phyloP scores from a whole-genome alignment of 2,329 filamentous ascomycete genomes.

The Pseudogymnoascus sp. region DNA sequence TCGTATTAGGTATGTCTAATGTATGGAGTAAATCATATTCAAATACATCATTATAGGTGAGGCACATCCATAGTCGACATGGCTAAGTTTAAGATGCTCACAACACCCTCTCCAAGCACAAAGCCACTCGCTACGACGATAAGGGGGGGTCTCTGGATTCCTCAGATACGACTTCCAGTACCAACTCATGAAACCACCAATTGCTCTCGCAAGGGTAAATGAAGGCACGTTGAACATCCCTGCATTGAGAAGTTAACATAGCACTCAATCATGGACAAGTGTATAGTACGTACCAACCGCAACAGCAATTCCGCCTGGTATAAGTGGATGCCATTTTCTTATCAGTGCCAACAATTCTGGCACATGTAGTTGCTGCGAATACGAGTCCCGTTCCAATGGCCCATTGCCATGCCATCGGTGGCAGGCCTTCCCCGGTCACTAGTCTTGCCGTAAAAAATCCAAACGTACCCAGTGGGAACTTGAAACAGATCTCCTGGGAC shows the following conservation, averaged over 20 bases:
- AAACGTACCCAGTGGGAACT: conserved; percentile 90
- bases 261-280: conserved; percentile 12
- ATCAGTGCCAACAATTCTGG: conserved; percentile 52
- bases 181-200: conserved; percentile 70
- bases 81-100: conserved; percentile 84
- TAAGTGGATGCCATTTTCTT: conserved; percentile 63
- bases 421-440: conserved; percentile 84
- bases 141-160: conserved; percentile 60
- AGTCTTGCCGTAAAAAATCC: conserved; percentile 94
- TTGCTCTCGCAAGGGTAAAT: conserved; percentile 82
- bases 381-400: conserved; percentile 67
- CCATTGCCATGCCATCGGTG: conserved; percentile 75
- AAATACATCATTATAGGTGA: conserved; percentile 44
- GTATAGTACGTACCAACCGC: conserved; percentile 62
- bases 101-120: conserved; percentile 84
- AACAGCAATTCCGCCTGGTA: conserved; percentile 92
- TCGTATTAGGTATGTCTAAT: neutral
- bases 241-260: conserved; percentile 26
- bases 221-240: conserved; percentile 98
- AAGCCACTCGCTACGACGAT: conserved; percentile 86
- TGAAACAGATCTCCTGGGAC: conserved; percentile 88
- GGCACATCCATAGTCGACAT: conserved; percentile 72
- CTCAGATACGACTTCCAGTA: conserved; percentile 61
- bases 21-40: neutral
- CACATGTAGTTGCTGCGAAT: conserved; percentile 64